Conservation (phyloP, 257 asterid species). For the Lantana camara region DNA sequence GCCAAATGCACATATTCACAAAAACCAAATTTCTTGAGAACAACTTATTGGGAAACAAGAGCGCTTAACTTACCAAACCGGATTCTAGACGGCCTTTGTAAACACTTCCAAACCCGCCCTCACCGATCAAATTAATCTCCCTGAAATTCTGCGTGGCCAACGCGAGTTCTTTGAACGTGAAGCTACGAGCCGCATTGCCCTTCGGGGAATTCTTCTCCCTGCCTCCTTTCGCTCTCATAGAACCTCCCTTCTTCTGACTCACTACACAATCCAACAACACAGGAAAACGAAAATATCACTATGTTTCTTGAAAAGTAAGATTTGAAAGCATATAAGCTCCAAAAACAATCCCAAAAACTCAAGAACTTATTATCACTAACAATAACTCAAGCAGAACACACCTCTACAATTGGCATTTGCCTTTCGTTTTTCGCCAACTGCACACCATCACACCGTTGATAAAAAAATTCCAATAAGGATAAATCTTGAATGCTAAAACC, state of each 20-base stretch:
- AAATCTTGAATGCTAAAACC: neutral
- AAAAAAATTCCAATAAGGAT: constrained; percentile 21
- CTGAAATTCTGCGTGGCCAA: constrained; percentile 71
- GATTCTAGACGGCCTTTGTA: constrained; percentile 72
- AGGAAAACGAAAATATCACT: constrained; percentile 18
- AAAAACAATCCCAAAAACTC: neutral
- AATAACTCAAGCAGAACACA: constrained; percentile 1
- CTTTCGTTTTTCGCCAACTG: constrained; percentile 48
- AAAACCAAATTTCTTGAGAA: neutral
- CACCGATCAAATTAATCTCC: constrained; percentile 78
- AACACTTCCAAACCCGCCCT: constrained; percentile 89
- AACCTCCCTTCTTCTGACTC: constrained; percentile 41
- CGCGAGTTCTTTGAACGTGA: constrained; percentile 80
- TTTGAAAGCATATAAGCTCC: neutral
- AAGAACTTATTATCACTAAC: too few species aligned
- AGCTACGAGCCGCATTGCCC: constrained; percentile 64
- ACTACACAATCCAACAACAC: constrained; percentile 34
- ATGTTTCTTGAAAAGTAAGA: neutral
- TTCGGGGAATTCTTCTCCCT: constrained; percentile 36
- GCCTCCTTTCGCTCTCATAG: constrained; percentile 34
- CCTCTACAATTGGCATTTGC: constrained; percentile 37
- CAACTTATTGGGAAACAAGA: neutral
- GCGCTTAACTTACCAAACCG: constrained; percentile 54
- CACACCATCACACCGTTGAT: constrained; percentile 10
- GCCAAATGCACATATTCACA: neutral